These are phyloP conservation scores for Proliferodiscus dingleyae DNA, from an alignment of 2,329 filamentous ascomycete species.

Conservation along the genomic window DNA sequence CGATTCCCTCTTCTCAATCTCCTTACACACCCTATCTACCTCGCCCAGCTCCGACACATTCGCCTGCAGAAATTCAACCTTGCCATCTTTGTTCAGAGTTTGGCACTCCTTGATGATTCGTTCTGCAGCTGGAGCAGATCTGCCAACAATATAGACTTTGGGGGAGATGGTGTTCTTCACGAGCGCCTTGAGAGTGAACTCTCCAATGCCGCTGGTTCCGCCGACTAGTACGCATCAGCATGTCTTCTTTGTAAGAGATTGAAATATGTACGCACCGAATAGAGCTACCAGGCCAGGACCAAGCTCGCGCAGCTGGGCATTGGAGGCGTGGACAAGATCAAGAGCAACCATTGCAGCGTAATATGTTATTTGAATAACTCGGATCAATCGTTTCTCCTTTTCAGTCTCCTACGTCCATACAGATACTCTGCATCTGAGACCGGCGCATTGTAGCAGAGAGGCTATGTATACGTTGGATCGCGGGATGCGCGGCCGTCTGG, in stretches of 20 bases:
- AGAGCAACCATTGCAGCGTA: constrained; percentile 23
- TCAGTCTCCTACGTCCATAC: not conserved
- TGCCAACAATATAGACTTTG: constrained; percentile 44
- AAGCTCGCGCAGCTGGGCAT: constrained; percentile 25
- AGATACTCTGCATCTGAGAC: not conserved
- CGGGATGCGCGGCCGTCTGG: not conserved
- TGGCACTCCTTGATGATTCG: constrained; percentile 40
- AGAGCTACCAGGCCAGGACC: constrained; percentile 28
- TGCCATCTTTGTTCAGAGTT: constrained; percentile 39
- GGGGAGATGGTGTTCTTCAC: constrained; percentile 37
- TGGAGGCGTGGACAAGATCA: constrained; percentile 25
- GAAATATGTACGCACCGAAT: constrained; percentile 18
- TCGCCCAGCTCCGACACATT: constrained; percentile 43
- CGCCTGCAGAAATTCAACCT: constrained; percentile 41
- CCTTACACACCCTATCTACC: constrained; percentile 44
- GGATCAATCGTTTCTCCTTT: not conserved
- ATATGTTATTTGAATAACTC: constrained; percentile 27
- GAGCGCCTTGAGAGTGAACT: constrained; percentile 42
- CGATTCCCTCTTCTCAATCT: constrained; percentile 46
- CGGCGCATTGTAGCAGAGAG: not conserved
- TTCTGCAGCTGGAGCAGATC: constrained; percentile 37
- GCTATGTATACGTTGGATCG: not conserved
- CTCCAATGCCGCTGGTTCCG: constrained; percentile 47
- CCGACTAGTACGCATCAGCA: constrained; percentile 30
- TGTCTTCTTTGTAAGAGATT: not conserved